Base-by-base conservation (phyloP, 2,329 filamentous ascomycete species). In the Rhynchosporium secalis region DNA sequence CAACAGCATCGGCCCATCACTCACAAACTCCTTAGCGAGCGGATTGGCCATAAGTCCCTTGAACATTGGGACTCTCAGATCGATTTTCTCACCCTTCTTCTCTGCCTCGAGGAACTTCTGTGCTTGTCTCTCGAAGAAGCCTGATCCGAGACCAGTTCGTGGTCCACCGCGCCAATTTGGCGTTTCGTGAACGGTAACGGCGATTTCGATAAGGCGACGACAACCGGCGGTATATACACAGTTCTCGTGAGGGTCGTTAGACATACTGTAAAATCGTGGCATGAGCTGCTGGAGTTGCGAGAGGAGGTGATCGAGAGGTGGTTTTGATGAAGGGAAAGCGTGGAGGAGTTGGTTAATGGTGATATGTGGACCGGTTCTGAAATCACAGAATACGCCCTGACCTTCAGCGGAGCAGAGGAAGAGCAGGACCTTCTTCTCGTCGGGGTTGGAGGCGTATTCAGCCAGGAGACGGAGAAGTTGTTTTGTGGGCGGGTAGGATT, bases 221-320 rank as follows among this genome's bases (percentile, higher is more conserved):
- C 86, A 89, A 10, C 72, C 71, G 26, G 63, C 66, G 5, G 65
- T 62, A 5, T 69, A 68, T 1, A 72, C 68, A 58, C 72, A 74
- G 33, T 69, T 69, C 69, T 96, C 86, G 67, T 95, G 91, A 0
- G 95, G 95, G 72, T 99, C 95, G 75, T 96, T 97, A 59, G 93
- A 97, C 13, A 99, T 86, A 3, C 94, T 98, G 79, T 99, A 99
- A 80, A 99, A 99, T 64, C 95, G 90, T 2, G 95, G 95, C 94
- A 98, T 98, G 57, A 98, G 83, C 55, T 91, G 90, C 71, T 90
- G 90, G 58, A 97, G 84, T 48, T 89, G 84, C 2, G 90, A 90
- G 41, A 97, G 83, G 10, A 99, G 81, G 63, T 87, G 81, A 60
- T 95, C 90, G 70, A 99, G 81, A 3, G 94, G 92, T 58, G 95